Evolutionary conservation across 768 basidiomycete genomes (phyloP), one percentile per base, ranked within the genome.

Genomic region (Boletus bicolor): DNA sequence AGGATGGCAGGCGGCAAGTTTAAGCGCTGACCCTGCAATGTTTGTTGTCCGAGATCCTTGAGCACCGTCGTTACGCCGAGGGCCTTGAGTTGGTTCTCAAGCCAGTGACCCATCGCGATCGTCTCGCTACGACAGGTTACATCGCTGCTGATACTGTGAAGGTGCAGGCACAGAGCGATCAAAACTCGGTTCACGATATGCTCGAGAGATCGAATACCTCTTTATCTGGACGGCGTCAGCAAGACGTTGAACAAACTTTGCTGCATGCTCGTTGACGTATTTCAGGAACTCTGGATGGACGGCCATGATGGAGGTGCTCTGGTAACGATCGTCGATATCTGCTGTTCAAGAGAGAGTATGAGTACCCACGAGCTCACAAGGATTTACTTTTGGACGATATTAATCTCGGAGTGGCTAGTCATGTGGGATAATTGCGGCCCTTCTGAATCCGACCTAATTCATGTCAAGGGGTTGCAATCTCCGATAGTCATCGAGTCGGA

Each of bases 191-290:
- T 30, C 42, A 21, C 11, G 30, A 46, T 30, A 59, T 34, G 24
- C 43, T 7, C 26, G 30, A 19, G 30, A 19, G 46, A 53, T 44
- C 24, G 6, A 49, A 50, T 55, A 83, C 86, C 86, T 86, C 60
- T 91, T 90, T 58, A 96, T 95, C 17, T 84, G 82, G 49, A 96
- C 91, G 17, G 93, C 92, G 36, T 89, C 81, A 5, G 82, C 76
- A 28, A 96, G 84, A 45, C 93, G 81, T 58, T 85, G 73, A 56
- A 98, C 89, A 66, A 94, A 95, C 26, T 74, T 72, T 49, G 84
- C 77, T 51, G 86, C 79, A 62, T 96, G 84, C 17, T 75, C 67
- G 58, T 94, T 85, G 69, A 98, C 77, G 62, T 80, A 88, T 8
- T 63, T 57, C 19, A 72, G 53, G 59, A 79, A 74, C 38, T 72